Evolutionary conservation across 2,329 filamentous ascomycete genomes (phyloP).

Genomic region (Trichoderma sp.): DNA sequence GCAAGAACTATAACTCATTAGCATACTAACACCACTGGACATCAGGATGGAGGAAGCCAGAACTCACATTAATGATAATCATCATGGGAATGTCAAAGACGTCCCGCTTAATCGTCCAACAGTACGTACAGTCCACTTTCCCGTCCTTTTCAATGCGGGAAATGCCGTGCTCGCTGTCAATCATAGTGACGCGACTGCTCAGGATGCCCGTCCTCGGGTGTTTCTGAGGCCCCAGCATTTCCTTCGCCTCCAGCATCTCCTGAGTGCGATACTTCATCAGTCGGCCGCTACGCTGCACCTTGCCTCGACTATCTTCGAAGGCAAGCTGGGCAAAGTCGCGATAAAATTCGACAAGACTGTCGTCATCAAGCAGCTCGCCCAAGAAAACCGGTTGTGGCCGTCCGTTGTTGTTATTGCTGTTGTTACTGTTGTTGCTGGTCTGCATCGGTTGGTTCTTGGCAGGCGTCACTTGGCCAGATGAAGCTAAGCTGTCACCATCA

Average conservation of each 20-base stretch:
- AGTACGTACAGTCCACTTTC: conserved; percentile 91
- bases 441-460: conserved; percentile 46
- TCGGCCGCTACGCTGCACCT: conserved; percentile 78
- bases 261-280: conserved; percentile 86
- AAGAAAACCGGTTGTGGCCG: conserved; percentile 79
- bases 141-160: conserved; percentile 81
- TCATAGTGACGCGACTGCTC: conserved; percentile 59
- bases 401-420: conserved; percentile 41
- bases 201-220: conserved; percentile 46
- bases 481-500: conserved; percentile 33
- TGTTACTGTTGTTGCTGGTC: conserved; percentile 40
- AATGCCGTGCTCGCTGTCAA: conserved; percentile 74
- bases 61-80: conserved; percentile 94
- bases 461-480: conserved; percentile 46
- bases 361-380: conserved; percentile 88
- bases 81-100: conserved; percentile 98
- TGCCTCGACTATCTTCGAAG: conserved; percentile 85
- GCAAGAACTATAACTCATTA: conserved; percentile 49
- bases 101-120: conserved; percentile 95
- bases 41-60: background rate
- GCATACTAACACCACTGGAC: background rate
- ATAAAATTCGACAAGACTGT: conserved; percentile 91
- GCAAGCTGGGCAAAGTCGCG: conserved; percentile 92
- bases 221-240: conserved; percentile 44
- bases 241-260: conserved; percentile 49